Evolutionary conservation across 768 basidiomycete species (phyloP).

Genomic region (Hygrocybe coccinea): DNA sequence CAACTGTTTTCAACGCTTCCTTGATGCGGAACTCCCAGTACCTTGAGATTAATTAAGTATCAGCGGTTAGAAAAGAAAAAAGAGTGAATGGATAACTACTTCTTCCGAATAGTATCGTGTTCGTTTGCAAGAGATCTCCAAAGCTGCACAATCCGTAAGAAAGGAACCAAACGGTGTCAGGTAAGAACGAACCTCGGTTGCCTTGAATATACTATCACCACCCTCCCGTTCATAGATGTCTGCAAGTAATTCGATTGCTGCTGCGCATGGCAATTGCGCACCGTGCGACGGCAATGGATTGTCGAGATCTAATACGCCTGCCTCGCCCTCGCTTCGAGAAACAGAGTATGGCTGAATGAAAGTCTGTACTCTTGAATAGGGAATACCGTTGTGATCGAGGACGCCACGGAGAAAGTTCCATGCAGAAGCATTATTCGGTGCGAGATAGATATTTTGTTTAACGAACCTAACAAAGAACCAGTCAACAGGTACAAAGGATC

Average conservation of each 20-base stretch:
- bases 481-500: constrained; percentile 2
- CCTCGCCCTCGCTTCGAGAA: constrained; percentile 21
- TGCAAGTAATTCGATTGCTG: constrained; percentile 83
- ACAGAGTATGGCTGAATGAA: constrained; percentile 67
- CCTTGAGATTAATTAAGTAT: constrained; percentile 34
- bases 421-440: constrained; percentile 89
- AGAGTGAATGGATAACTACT: constrained; percentile 37
- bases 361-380: constrained; percentile 48
- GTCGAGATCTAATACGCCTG: constrained; percentile 64
- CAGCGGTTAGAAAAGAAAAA: constrained; percentile 12
- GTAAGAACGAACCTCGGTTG: constrained; percentile 41
- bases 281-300: constrained; percentile 60
- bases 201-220: constrained; percentile 41
- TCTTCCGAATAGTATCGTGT: constrained; percentile 71
- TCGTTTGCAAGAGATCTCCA: constrained; percentile 67
- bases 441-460: constrained; percentile 78
- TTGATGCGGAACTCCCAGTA: constrained; percentile 76
- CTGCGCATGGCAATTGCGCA: constrained; percentile 70
- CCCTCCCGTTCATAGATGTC: constrained; percentile 63
- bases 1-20: constrained; percentile 34
- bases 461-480: constrained; percentile 49
- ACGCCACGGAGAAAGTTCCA: constrained; percentile 96
- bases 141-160: constrained; percentile 38
- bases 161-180: neutral
- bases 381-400: constrained; percentile 56